Evolutionary conservation across 345 rosid species (phyloP).

Genomic region (Citrus australasica): DNA sequence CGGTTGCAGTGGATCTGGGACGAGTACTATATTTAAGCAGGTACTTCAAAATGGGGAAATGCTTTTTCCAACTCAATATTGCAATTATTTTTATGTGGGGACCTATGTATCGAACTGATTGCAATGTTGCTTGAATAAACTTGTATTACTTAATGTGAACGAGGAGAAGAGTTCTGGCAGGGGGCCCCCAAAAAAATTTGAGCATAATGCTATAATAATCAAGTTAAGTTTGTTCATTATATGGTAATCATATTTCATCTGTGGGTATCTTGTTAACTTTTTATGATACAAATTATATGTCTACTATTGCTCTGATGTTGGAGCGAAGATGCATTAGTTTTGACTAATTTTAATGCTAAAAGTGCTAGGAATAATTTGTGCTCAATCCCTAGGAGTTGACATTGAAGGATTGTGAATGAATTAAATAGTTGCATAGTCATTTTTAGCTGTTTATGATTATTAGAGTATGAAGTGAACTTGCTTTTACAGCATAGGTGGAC

Average conservation of each 20-base stretch:
- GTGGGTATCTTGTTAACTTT: not conserved
- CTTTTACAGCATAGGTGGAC: not conserved
- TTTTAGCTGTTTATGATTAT: not conserved
- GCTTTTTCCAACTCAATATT: not conserved
- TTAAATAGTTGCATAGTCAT: not conserved
- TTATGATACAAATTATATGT: not conserved
- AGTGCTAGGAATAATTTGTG: not conserved
- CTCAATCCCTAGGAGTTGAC: not conserved
- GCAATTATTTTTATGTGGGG: not conserved
- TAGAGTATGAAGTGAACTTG: not conserved
- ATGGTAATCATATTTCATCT: not conserved
- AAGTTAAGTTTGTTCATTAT: not conserved
- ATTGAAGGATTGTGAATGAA: not conserved
- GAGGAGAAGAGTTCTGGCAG: not conserved
- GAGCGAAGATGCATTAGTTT: not conserved
- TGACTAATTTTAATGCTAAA: not conserved
- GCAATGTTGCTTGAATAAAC: not conserved
- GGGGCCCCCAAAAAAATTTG: not conserved
- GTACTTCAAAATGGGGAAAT: conserved; percentile 29
- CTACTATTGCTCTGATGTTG: not conserved
- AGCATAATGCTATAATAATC: not conserved
- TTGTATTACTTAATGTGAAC: not conserved
- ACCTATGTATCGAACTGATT: not conserved
- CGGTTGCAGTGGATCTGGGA: conserved; percentile 87
- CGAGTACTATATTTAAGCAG: conserved; percentile 98